Base-by-base conservation (phyloP, 1,284 basidiomycete genomes). In the Pseudozyma hubeiensis region DNA sequence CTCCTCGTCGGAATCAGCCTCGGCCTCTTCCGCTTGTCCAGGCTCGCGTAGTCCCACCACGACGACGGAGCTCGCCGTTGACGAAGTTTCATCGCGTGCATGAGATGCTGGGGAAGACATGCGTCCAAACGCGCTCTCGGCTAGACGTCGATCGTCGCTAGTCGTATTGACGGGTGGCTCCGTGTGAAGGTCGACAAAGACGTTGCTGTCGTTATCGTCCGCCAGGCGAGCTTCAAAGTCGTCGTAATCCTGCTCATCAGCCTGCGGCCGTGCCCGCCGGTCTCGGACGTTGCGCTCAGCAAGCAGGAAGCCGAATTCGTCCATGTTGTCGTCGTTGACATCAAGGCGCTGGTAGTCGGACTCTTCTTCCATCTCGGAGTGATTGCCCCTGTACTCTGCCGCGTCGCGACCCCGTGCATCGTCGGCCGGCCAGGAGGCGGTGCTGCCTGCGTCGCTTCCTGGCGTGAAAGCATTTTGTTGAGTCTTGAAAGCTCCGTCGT, bases 281-380 rank as follows among this genome's bases (percentile, higher is more conserved):
- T 55, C 52, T 24, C 53, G 47, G 8, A 61, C 5, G 10, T 54
- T 46, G n/a, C 50, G 53, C 14, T 61, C 64, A 11, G 70, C 61
- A n/a, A 10, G 17, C 4, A 73, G 34, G 43, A 73, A 73, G 19
- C 70, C 70, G 55, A 67, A 73, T 19, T 72, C 69, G 48, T 65
- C 63, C 43, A 46, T 39, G 9, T 19, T 17, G 43, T 41, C 35
- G 31, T 68, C 59, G 16, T 64, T 53, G 10, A 47, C 47, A 24
- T 24, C 24, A 24, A 24, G 24, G 24, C 24, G 24, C 24, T 24
- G 24, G 24, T 24, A 24, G 16, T 51, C 58, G 7, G 44, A 19
- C 14, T 33, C 51, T 3, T 24, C 45, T n/a, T 14, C n/a, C 6
- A 24, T 17, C 13, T 16, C 11, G n/a, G 24, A 9, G 10, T 31